Percentiles rank a stretch among this genome's conserved stretches.
These are phyloP conservation scores for Hsuehochloa calcarea DNA, from an alignment of 176 grass and related monocot genomes.

Conservation along the genomic window DNA sequence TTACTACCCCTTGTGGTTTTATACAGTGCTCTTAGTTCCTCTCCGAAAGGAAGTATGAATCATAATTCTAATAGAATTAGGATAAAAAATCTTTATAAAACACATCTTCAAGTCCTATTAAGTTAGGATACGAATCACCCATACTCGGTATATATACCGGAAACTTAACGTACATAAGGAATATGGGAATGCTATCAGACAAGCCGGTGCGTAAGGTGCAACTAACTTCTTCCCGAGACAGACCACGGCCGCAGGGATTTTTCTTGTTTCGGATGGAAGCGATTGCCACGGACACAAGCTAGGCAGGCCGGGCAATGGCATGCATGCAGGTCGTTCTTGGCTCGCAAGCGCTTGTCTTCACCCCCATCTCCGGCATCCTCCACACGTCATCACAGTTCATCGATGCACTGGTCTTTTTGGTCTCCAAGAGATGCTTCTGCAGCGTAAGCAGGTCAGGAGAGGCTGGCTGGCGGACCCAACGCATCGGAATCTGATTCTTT, in stretches of 20 bases:
- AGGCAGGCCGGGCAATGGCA: not conserved
- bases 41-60: too few species aligned
- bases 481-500: conserved; percentile 5
- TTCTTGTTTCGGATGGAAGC: conserved; percentile 31
- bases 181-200: not conserved
- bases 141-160: not conserved
- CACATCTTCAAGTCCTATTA: too few species aligned
- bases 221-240: not conserved
- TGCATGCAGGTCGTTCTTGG: not conserved
- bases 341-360: conserved; percentile 23
- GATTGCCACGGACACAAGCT: conserved; percentile 19
- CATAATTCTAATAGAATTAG: too few species aligned
- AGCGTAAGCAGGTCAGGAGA: not conserved
- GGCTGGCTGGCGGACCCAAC: not conserved
- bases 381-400: conserved; percentile 15
- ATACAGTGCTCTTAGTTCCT: too few species aligned
- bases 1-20: too few species aligned
- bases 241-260: not conserved
- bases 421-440: conserved; percentile 25
- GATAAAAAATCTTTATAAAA: too few species aligned
- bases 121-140: too few species aligned
- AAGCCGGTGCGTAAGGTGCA: conserved; percentile 7
- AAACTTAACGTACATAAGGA: not conserved
- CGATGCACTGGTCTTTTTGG: not conserved
- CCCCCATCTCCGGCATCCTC: conserved; percentile 6